These are phyloP conservation scores for Fusarium stilboides DNA, from an alignment of 2,329 filamentous ascomycete genomes.

Conservation along the genomic window DNA sequence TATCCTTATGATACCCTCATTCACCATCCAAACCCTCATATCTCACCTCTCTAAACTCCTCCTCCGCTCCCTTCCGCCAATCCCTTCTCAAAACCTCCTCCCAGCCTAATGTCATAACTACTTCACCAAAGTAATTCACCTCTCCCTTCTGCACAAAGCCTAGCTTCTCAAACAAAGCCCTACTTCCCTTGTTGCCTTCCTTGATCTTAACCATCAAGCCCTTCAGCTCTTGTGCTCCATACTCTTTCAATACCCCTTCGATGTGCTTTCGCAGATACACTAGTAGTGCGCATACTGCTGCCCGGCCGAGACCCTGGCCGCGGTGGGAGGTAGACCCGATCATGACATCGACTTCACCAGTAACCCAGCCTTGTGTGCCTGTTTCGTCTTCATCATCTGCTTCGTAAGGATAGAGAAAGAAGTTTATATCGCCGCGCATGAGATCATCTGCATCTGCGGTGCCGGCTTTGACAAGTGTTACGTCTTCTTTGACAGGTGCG, in stretches of 20 bases:
- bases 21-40: slow-evolving; percentile 34
- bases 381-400: slow-evolving; percentile 61
- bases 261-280: slow-evolving; percentile 74
- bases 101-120: slow-evolving; percentile 64
- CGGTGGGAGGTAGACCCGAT: slow-evolving; percentile 74
- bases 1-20: neutral
- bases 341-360: slow-evolving; percentile 91
- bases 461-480: slow-evolving; percentile 51
- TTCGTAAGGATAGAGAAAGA: slow-evolving; percentile 79
- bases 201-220: slow-evolving; percentile 72
- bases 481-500: slow-evolving; percentile 56
- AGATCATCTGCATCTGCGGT: slow-evolving; percentile 67
- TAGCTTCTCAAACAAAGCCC: slow-evolving; percentile 65
- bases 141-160: slow-evolving; percentile 67
- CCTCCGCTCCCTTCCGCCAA: slow-evolving; percentile 43
- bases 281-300: slow-evolving; percentile 77
- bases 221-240: slow-evolving; percentile 48
- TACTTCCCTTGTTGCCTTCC: slow-evolving; percentile 67
- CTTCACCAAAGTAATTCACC: slow-evolving; percentile 73
- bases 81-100: slow-evolving; percentile 41
- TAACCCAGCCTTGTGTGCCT: slow-evolving; percentile 47
- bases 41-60: slow-evolving; percentile 43
- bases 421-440: slow-evolving; percentile 84
- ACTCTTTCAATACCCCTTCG: slow-evolving; percentile 66
- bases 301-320: slow-evolving; percentile 75